These are phyloP conservation scores for Psophocarpus tetragonolobus DNA, from an alignment of 306 rosid genomes.

Conservation along the genomic window DNA sequence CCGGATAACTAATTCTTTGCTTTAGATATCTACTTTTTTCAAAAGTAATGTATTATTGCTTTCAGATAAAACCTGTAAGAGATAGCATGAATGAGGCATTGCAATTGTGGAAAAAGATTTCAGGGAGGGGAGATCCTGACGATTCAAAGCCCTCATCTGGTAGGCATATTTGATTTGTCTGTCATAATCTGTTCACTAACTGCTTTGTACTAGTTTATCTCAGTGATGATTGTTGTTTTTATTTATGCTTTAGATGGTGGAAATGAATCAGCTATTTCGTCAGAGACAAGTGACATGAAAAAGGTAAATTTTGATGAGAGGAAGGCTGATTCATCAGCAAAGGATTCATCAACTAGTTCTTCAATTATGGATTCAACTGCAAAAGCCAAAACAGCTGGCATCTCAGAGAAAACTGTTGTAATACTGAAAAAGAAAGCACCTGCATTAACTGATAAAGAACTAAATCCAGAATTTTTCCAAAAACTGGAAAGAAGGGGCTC, in stretches of 20 bases:
- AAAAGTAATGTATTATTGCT: conserved; percentile 25
- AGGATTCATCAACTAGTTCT: conserved; percentile 58
- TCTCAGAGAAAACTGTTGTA: conserved; percentile 80
- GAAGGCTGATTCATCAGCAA: conserved; percentile 49
- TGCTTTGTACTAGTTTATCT: conserved; percentile 32
- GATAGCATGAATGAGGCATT: conserved; percentile 92
- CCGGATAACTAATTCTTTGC: conserved; percentile 24
- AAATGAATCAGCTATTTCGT: conserved; percentile 41
- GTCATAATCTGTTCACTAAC: neutral
- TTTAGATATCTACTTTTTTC: neutral
- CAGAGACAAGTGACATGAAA: conserved; percentile 55
- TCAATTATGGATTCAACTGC: conserved; percentile 52
- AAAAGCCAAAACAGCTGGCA: conserved; percentile 57
- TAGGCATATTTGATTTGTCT: conserved; percentile 40
- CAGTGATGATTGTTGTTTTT: conserved; percentile 11
- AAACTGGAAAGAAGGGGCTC: conserved; percentile 84
- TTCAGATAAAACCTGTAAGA: conserved; percentile 92
- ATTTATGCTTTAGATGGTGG: conserved; percentile 50
- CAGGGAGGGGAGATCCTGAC: conserved; percentile 71
- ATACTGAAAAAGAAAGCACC: conserved; percentile 91
- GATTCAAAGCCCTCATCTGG: conserved; percentile 59
- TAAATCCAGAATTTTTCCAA: conserved; percentile 93
- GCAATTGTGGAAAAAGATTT: conserved; percentile 82
- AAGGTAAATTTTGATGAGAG: conserved; percentile 49
- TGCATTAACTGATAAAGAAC: conserved; percentile 73